Percentiles rank a stretch among this genome's conserved stretches.
Conservation (phyloP, 352 stramenopile species). For the Pythium myriotylum region DNA sequence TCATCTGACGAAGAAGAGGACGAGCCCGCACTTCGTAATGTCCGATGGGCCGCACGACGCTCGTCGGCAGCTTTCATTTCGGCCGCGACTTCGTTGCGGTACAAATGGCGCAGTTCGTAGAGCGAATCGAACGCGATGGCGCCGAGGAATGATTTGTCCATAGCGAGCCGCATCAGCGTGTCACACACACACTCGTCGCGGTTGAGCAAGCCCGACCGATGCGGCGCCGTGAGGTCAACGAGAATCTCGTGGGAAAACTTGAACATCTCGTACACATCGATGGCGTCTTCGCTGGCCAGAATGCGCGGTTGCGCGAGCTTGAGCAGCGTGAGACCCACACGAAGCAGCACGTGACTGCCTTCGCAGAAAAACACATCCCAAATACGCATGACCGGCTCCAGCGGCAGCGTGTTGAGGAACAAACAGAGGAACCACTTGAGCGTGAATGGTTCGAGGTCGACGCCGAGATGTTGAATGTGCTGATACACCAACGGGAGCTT, state of each 20-base stretch:
- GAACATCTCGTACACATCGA: constrained; percentile 87
- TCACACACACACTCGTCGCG: constrained; percentile 86
- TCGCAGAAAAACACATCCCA: constrained; percentile 93
- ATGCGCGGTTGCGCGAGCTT: constrained; percentile 77
- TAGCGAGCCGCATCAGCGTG: constrained; percentile 72
- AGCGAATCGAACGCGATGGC: constrained; percentile 75
- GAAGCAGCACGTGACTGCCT: constrained; percentile 87
- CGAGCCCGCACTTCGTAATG: background rate
- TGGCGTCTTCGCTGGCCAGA: constrained; percentile 67
- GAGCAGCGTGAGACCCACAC: constrained; percentile 83
- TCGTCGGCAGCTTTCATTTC: constrained; percentile 52
- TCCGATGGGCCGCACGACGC: constrained; percentile 17
- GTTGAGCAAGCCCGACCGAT: constrained; percentile 59
- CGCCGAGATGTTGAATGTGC: constrained; percentile 71
- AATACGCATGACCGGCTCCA: constrained; percentile 88
- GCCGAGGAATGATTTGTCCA: constrained; percentile 84
- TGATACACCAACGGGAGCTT: constrained; percentile 77
- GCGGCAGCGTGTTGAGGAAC: constrained; percentile 91
- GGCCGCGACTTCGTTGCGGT: constrained; percentile 57
- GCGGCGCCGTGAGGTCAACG: constrained; percentile 54
- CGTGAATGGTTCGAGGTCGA: constrained; percentile 89
- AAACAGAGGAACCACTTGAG: constrained; percentile 94
- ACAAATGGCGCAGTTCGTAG: constrained; percentile 70
- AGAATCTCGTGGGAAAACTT: constrained; percentile 73
- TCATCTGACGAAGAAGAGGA: constrained; percentile 2